A percentile compares a stretch with the other conserved stretches of the same genome.
Conservation (phyloP, 2,329 filamentous ascomycete genomes). For the Aspergillus sclerotialis region DNA sequence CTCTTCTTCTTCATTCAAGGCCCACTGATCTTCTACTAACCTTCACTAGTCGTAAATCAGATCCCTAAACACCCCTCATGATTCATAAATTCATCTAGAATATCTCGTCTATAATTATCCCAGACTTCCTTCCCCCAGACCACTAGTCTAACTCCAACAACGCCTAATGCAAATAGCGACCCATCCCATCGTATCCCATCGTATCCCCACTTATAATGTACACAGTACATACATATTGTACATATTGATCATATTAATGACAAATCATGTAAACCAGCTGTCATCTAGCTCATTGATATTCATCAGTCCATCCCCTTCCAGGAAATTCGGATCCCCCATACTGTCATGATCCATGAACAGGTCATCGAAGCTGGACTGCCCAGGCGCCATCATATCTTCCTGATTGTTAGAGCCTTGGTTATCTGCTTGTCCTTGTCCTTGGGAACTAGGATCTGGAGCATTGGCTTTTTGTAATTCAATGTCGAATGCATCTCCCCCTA, state of each 20-base stretch:
- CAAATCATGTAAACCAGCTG: slow-evolving; percentile 29
- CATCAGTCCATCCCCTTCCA: slow-evolving; percentile 31
- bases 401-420: slow-evolving; percentile 14
- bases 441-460: slow-evolving; percentile 9
- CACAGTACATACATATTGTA: too few species aligned
- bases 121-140: too few species aligned
- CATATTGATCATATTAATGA: not conserved
- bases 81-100: too few species aligned
- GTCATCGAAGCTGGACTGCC: slow-evolving; percentile 40
- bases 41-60: too few species aligned
- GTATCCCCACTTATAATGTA: too few species aligned
- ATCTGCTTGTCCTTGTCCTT: slow-evolving; percentile 8
- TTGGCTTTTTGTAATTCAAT: slow-evolving; percentile 27
- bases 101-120: too few species aligned
- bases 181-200: too few species aligned
- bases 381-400: slow-evolving; percentile 31
- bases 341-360: slow-evolving; percentile 36
- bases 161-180: too few species aligned
- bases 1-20: too few species aligned
- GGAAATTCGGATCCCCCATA: slow-evolving; percentile 23
- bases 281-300: slow-evolving; percentile 36
- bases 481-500: slow-evolving; percentile 30
- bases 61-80: too few species aligned
- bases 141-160: too few species aligned
- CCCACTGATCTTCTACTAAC: too few species aligned